These are phyloP conservation scores for Dipteronia sinensis DNA, from an alignment of 345 rosid species.

Conservation along the genomic window DNA sequence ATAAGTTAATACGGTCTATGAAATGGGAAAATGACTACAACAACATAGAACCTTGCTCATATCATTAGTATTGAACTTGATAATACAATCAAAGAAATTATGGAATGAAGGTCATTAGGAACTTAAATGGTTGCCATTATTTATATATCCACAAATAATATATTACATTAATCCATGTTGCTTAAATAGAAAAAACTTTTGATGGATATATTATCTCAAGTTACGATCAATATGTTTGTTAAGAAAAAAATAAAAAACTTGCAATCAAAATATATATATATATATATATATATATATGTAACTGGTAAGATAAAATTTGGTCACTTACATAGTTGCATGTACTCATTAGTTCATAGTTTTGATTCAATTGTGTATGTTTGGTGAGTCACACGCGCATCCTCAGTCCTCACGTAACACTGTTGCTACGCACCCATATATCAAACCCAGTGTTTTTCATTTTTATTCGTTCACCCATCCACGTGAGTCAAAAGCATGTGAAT, in stretches of 20 bases:
- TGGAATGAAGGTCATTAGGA: not conserved
- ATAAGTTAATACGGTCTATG: not conserved
- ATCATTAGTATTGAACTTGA: not conserved
- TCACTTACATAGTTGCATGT: not conserved
- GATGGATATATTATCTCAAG: not conserved
- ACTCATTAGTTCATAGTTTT: not conserved
- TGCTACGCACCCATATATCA: too few relatives aligned
- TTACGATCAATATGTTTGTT: not conserved
- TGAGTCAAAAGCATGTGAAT: too few relatives aligned
- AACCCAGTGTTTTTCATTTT: too few relatives aligned
- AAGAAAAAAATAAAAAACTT: too few relatives aligned
- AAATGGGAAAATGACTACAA: not conserved
- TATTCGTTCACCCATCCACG: too few relatives aligned
- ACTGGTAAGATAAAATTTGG: not conserved
- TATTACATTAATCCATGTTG: not conserved
- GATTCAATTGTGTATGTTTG: conserved; percentile 4
- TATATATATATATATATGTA: too few relatives aligned
- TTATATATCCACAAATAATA: too few relatives aligned
- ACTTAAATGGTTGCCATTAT: not conserved
- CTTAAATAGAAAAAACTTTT: not conserved
- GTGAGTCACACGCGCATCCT: not conserved
- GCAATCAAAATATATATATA: too few relatives aligned
- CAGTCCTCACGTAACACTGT: too few relatives aligned
- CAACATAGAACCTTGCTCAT: not conserved
- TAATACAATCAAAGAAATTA: not conserved